Conservation (phyloP, 1,284 basidiomycete genomes). For the Cystobasidium pallidum region DNA sequence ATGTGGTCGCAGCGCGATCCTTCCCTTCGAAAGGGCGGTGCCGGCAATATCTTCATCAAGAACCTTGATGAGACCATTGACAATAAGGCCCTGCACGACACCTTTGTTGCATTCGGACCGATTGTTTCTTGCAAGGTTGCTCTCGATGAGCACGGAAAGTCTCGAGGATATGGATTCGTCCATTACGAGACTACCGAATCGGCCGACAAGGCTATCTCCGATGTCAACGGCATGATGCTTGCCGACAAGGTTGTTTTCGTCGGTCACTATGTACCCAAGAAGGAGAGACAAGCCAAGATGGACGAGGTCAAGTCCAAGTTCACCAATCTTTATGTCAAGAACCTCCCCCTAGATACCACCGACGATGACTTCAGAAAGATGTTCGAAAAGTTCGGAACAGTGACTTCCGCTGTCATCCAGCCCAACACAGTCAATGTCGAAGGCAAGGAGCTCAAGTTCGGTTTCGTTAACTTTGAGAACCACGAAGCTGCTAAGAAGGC, state of each 20-base stretch:
- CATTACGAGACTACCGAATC: constrained; percentile 99
- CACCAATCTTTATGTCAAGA: constrained; percentile 99
- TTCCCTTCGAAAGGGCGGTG: constrained; percentile 96
- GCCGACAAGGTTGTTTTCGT: constrained; percentile 99
- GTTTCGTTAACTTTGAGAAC: constrained; percentile 93
- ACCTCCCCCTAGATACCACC: constrained; percentile 81
- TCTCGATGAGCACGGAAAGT: constrained; percentile 85
- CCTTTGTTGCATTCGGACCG: constrained; percentile 98
- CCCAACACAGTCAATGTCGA: constrained; percentile 68
- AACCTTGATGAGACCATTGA: constrained; percentile 91
- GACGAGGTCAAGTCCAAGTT: constrained; percentile 96
- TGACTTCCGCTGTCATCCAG: constrained; percentile 86
- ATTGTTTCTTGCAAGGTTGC: constrained; percentile 99
- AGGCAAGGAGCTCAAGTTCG: constrained; percentile 91
- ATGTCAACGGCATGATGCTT: constrained; percentile 98
- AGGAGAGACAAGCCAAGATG: constrained; percentile 96
- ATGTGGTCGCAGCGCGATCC: constrained; percentile 99
- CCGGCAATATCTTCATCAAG: constrained; percentile 99
- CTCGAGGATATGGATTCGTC: constrained; percentile 96
- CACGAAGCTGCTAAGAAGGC: constrained; percentile 92
- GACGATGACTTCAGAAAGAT: constrained; percentile 86
- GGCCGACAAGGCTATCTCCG: constrained; percentile 93
- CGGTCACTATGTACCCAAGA: constrained; percentile 92
- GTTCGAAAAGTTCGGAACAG: constrained; percentile 77
- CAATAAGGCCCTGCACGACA: constrained; percentile 99